Percentiles rank a stretch among this genome's conserved stretches.
Conservation (phyloP, 805 yeast genomes). For the Candida sphagnicola region DNA sequence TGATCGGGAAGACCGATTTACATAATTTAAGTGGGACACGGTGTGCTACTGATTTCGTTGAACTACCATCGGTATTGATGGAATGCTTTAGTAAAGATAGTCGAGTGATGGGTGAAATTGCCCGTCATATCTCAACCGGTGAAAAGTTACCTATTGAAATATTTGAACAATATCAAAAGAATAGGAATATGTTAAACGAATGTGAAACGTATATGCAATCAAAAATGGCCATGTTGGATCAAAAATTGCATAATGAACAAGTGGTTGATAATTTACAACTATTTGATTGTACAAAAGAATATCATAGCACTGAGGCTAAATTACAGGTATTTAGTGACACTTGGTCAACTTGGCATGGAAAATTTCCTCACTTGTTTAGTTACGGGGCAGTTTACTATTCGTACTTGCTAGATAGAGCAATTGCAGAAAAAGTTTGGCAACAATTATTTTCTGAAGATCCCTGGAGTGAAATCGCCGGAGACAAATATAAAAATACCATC, state of each 20-base stretch:
- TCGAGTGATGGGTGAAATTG: constrained; percentile 68
- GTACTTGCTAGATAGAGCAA: constrained; percentile 85
- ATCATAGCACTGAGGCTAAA: constrained; percentile 60
- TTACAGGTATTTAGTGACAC: constrained; percentile 63
- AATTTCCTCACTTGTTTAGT: constrained; percentile 87
- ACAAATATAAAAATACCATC: constrained; percentile 62
- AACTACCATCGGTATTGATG: constrained; percentile 93
- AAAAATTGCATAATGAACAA: constrained; percentile 56
- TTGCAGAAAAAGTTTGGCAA: constrained; percentile 82
- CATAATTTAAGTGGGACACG: constrained; percentile 95
- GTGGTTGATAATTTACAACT: constrained; percentile 16
- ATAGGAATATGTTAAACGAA: constrained; percentile 50
- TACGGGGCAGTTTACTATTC: constrained; percentile 95
- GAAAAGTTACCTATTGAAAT: constrained; percentile 51
- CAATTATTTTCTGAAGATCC: constrained; percentile 71
- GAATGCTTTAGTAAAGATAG: constrained; percentile 86
- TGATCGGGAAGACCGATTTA: constrained; percentile 85
- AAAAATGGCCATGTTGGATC: constrained; percentile 87
- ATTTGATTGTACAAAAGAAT: constrained; percentile 57
- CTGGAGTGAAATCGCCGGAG: constrained; percentile 68
- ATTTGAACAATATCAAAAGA: constrained; percentile 48
- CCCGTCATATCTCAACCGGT: constrained; percentile 66
- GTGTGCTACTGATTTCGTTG: constrained; percentile 95
- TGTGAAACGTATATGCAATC: constrained; percentile 84
- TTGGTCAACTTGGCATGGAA: constrained; percentile 85